These are phyloP conservation scores for Poteriospumella lacustris DNA, from an alignment of 108 stramenopile species.

Conservation along the genomic window DNA sequence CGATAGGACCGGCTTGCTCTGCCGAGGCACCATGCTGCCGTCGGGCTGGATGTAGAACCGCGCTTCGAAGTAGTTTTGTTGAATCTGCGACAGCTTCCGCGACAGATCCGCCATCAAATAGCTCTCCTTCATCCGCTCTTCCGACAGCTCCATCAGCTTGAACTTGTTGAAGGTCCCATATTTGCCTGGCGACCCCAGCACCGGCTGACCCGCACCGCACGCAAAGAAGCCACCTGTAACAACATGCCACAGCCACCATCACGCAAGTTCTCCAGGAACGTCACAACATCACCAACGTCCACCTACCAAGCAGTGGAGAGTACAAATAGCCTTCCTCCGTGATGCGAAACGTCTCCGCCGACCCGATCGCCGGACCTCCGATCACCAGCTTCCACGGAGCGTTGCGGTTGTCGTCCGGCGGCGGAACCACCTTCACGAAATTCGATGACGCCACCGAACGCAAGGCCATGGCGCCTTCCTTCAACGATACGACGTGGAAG, in stretches of 20 bases:
- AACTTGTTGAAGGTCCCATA: not conserved
- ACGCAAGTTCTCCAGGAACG: not conserved
- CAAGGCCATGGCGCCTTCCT: slow-evolving; percentile 1
- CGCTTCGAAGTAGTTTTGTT: too few relatives aligned
- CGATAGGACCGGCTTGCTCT: not conserved
- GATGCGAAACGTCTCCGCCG: slow-evolving; percentile 23
- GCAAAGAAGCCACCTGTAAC: not conserved
- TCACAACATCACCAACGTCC: too few relatives aligned
- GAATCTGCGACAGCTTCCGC: too few relatives aligned
- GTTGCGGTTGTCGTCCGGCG: not conserved
- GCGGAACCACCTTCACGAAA: not conserved
- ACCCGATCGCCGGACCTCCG: not conserved
- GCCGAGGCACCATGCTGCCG: too few relatives aligned
- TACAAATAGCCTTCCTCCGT: not conserved
- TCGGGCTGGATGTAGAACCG: not conserved
- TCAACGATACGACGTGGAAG: slow-evolving; percentile 3
- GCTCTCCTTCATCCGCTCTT: not conserved
- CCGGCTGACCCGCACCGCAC: not conserved
- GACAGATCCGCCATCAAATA: not conserved
- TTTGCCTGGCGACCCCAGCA: not conserved
- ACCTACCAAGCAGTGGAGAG: not conserved
- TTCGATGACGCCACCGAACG: not conserved
- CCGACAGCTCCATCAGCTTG: not conserved
- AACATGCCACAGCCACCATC: not conserved
- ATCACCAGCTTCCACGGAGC: slow-evolving; percentile 17